Conservation (phyloP, 768 basidiomycete genomes). For the Suillus bovinus region DNA sequence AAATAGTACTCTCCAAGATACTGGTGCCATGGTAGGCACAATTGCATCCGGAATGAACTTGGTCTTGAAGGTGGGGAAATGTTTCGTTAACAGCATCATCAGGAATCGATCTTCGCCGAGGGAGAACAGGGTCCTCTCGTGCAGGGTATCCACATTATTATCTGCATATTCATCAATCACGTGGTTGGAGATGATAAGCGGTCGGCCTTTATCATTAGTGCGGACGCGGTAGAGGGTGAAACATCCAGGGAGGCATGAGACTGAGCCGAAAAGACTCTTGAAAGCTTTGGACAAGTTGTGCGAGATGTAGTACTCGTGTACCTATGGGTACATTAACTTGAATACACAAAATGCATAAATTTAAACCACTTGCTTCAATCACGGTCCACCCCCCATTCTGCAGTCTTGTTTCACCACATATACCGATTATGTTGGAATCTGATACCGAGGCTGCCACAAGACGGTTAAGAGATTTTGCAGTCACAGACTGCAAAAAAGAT, state of each 20-base stretch:
- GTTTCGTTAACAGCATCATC: slow-evolving; percentile 68
- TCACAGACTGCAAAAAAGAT: slow-evolving; percentile 47
- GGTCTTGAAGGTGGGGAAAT: slow-evolving; percentile 68
- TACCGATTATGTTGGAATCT: slow-evolving; percentile 63
- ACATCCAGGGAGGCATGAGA: slow-evolving; percentile 74
- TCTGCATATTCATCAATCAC: slow-evolving; percentile 73
- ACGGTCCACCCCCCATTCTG: slow-evolving; percentile 79
- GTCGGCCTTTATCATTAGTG: slow-evolving; percentile 69
- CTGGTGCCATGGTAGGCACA: slow-evolving; percentile 64
- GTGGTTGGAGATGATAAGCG: slow-evolving; percentile 70
- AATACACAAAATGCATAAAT: slow-evolving; percentile 2
- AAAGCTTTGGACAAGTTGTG: slow-evolving; percentile 70
- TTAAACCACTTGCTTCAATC: slow-evolving; percentile 52
- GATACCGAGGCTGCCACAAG: slow-evolving; percentile 62
- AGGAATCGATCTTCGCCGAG: slow-evolving; percentile 74
- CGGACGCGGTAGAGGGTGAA: slow-evolving; percentile 72
- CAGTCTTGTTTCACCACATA: slow-evolving; percentile 69
- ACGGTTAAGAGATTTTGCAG: slow-evolving; percentile 66
- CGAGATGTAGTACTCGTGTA: slow-evolving; percentile 70
- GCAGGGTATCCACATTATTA: slow-evolving; percentile 63
- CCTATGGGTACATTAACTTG: slow-evolving; percentile 33
- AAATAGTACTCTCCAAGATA: slow-evolving; percentile 58
- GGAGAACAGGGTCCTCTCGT: slow-evolving; percentile 70
- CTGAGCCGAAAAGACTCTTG: slow-evolving; percentile 67
- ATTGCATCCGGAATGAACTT: slow-evolving; percentile 68